Conservation (phyloP, 768 basidiomycete genomes). For the Russula earlei region DNA sequence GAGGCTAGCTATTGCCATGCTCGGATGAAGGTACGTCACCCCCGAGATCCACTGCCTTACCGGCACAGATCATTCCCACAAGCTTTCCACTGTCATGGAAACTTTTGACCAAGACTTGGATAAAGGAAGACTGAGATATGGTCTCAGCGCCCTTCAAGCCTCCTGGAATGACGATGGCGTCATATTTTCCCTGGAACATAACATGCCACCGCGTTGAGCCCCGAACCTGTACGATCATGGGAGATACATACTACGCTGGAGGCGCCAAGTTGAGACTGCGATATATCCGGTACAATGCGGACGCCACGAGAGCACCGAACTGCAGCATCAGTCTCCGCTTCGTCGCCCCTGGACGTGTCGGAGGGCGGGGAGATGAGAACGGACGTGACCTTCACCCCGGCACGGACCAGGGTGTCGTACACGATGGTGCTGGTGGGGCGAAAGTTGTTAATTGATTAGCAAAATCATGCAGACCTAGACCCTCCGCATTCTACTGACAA, state of each 20-base stretch:
- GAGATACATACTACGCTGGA: slow-evolving; percentile 3
- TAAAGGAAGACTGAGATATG: slow-evolving; percentile 46
- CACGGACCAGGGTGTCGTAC: slow-evolving; percentile 76
- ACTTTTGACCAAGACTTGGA: slow-evolving; percentile 52
- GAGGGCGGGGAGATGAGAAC: slow-evolving; percentile 43
- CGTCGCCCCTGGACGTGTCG: background rate
- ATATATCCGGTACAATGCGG: slow-evolving; percentile 14
- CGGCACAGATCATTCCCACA: slow-evolving; percentile 83
- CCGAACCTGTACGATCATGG: background rate
- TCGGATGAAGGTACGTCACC: background rate
- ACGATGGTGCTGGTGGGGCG: slow-evolving; percentile 51
- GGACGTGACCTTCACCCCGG: slow-evolving; percentile 55
- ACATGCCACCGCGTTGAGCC: background rate
- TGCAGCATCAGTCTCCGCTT: background rate
- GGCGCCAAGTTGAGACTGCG: background rate
- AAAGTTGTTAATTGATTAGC: background rate
- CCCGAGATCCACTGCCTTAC: slow-evolving; percentile 30
- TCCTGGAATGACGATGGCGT: slow-evolving; percentile 67
- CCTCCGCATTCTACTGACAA: slow-evolving; percentile 41
- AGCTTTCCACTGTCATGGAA: slow-evolving; percentile 46
- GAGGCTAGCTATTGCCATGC: slow-evolving; percentile 22
- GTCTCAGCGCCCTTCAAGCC: slow-evolving; percentile 72
- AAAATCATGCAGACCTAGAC: background rate
- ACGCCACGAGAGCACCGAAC: slow-evolving; percentile 15
- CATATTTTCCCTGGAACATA: slow-evolving; percentile 45